Percentiles rank a stretch among this genome's conserved stretches.
Evolutionary conservation across 805 yeast species (phyloP).

Genomic region (Kregervanrija delftensis): DNA sequence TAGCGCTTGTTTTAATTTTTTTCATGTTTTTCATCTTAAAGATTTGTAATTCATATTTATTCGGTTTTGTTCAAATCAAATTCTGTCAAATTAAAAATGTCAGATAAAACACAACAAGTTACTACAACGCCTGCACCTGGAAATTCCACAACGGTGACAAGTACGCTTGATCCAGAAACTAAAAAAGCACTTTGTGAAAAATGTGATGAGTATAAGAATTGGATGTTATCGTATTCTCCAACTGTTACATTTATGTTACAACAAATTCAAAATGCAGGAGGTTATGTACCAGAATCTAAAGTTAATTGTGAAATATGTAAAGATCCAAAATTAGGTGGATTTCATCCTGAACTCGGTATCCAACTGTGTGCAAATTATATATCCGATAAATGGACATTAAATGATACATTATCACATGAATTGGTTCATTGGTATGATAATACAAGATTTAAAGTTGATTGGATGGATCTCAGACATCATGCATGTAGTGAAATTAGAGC

Average conservation of each 20-base stretch:
- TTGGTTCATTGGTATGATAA: slow-evolving; percentile 91
- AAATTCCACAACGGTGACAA: background rate
- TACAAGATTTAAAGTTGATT: slow-evolving; percentile 79
- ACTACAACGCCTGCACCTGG: slow-evolving; percentile 4
- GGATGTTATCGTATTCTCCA: slow-evolving; percentile 78
- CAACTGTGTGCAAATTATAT: slow-evolving; percentile 81
- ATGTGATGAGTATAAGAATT: slow-evolving; percentile 73
- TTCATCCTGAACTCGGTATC: slow-evolving; percentile 84
- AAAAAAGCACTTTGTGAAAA: slow-evolving; percentile 42
- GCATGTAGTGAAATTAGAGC: slow-evolving; percentile 98
- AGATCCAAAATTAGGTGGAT: slow-evolving; percentile 84
- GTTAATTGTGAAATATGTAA: slow-evolving; percentile 80
- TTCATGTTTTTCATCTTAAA: background rate
- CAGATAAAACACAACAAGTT: slow-evolving; percentile 1
- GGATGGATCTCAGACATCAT: slow-evolving; percentile 81
- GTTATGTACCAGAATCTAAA: slow-evolving; percentile 42
- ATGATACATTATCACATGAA: slow-evolving; percentile 90
- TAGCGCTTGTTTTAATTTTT: background rate
- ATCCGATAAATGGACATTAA: slow-evolving; percentile 67
- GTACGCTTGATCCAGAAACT: slow-evolving; percentile 1
- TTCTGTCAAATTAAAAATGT: background rate
- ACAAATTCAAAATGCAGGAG: slow-evolving; percentile 60
- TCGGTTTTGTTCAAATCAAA: background rate
- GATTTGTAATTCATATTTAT: background rate
- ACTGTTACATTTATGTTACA: slow-evolving; percentile 81